These are phyloP conservation scores for Graphilbum fragrans DNA, from an alignment of 2,329 filamentous ascomycete genomes.

Conservation along the genomic window DNA sequence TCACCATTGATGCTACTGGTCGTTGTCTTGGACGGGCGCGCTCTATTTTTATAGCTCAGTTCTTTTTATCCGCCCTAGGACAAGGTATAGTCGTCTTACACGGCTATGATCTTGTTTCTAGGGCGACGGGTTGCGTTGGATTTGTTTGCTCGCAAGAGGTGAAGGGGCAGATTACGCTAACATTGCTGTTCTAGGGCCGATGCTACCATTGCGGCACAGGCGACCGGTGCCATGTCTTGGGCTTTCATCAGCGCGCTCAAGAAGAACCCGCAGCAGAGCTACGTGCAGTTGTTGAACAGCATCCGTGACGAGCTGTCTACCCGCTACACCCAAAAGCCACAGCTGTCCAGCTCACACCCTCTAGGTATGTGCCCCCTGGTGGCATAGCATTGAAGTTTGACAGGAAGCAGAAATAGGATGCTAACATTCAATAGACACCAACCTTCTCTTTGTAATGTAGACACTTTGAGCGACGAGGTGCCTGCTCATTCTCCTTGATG, in stretches of 20 bases:
- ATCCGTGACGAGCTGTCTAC: constrained; percentile 83
- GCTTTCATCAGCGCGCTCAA: constrained; percentile 87
- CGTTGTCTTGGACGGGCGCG: no score
- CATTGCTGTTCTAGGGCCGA: constrained; percentile 53
- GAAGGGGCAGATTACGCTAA: not conserved
- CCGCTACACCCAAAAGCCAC: constrained; percentile 89
- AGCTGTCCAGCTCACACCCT: constrained; percentile 93
- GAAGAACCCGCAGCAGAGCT: constrained; percentile 97
- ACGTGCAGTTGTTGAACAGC: constrained; percentile 90
- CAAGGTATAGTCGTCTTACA: constrained; percentile 7
- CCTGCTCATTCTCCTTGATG: not conserved
- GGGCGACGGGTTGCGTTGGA: not conserved
- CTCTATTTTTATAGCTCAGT: constrained; percentile 2
- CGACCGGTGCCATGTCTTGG: constrained; percentile 97
- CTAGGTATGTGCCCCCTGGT: constrained; percentile 53
- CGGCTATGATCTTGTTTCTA: not conserved
- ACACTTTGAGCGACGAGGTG: not conserved
- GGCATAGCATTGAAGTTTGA: no score
- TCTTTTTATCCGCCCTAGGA: constrained; percentile 11
- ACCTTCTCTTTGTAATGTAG: constrained; percentile 10
- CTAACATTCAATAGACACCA: constrained; percentile 6
- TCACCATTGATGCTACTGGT: no score
- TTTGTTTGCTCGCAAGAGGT: not conserved
- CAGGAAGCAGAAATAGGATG: not conserved
- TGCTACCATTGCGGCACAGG: constrained; percentile 79